phyloP scores from a whole-genome alignment of 176 grass and related monocot species.

The Cenchrus purpureus region DNA sequence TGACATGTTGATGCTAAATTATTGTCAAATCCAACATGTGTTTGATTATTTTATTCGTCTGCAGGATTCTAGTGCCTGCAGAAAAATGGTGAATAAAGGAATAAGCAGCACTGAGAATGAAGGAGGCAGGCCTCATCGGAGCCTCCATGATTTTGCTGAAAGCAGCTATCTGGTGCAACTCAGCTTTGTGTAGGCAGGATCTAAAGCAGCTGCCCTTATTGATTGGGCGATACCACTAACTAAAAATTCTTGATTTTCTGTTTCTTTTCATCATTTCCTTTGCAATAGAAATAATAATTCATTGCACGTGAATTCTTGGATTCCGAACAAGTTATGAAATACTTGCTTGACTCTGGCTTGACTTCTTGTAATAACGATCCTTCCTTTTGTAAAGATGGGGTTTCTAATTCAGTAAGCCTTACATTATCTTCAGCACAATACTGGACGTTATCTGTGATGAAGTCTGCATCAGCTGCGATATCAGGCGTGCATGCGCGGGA shows the following conservation, averaged over 20 bases:
- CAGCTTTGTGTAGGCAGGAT: constrained; percentile 66
- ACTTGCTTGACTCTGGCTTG: neutral
- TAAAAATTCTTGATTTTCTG: neutral
- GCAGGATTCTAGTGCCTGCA: constrained; percentile 76
- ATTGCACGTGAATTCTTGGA: neutral
- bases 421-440: neutral
- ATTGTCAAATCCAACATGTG: neutral
- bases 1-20: neutral
- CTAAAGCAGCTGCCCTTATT: neutral
- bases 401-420: neutral
- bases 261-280: constrained; percentile 23
- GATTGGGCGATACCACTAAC: constrained; percentile 8
- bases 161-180: constrained; percentile 79
- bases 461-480: neutral
- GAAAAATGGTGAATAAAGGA: constrained; percentile 67
- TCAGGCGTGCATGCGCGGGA: neutral
- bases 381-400: neutral
- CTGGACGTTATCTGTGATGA: neutral
- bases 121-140: constrained; percentile 65
- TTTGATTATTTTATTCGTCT: neutral
- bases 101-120: constrained; percentile 58
- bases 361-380: neutral
- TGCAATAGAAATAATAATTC: constrained; percentile 13
- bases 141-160: constrained; percentile 92
- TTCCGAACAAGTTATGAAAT: neutral